Conservation (phyloP, 257 asterid species). For the Gynochthodes officinalis region DNA sequence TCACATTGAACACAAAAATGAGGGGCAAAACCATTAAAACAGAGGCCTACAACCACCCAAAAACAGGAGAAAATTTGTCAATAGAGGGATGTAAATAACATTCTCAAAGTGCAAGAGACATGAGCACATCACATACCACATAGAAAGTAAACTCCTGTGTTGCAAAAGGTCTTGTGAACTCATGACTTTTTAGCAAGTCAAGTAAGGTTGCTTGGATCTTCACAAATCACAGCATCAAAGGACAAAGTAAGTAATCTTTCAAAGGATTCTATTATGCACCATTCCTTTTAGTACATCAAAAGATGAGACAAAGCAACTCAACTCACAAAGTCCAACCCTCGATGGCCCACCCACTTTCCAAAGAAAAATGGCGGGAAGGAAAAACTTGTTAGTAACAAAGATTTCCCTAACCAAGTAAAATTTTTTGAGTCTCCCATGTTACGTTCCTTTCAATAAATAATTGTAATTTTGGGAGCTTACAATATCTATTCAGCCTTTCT, state of each 20-base stretch:
- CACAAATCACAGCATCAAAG: constrained; percentile 9
- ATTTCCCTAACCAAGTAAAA: not conserved
- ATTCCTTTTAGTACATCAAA: constrained; percentile 10
- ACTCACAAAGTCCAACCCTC: not conserved
- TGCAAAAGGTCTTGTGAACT: constrained; percentile 40
- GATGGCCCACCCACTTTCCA: not conserved
- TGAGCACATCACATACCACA: constrained; percentile 25
- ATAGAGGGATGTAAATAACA: not conserved
- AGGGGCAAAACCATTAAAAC: constrained; percentile 33
- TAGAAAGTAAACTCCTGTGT: constrained; percentile 28
- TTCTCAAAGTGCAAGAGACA: not conserved
- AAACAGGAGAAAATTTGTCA: not conserved
- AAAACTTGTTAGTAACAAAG: not conserved
- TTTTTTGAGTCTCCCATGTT: not conserved
- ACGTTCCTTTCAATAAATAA: not conserved
- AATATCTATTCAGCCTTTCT: not conserved
- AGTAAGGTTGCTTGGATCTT: constrained; percentile 38
- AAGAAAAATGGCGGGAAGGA: not conserved
- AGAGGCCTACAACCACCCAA: constrained; percentile 27
- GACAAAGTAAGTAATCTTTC: not conserved
- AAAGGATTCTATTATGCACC: not conserved
- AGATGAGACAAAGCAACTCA: not conserved
- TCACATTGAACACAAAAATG: constrained; percentile 24
- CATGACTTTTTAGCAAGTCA: constrained; percentile 24
- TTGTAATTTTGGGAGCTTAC: not conserved